phyloP scores from a whole-genome alignment of 305 asterid genomes.

The Fraxinus sp. region DNA sequence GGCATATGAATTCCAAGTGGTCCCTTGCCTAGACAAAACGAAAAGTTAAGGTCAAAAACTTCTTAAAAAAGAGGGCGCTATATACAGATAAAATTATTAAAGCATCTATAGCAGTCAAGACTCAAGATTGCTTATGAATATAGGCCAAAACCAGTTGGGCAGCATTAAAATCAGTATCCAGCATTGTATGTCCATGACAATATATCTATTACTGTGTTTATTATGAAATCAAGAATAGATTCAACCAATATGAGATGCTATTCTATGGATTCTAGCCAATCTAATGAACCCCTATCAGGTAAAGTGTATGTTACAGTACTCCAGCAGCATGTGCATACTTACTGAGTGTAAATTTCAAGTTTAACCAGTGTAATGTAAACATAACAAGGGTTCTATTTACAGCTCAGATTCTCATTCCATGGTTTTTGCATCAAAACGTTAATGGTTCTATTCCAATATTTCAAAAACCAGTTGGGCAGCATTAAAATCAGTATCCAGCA shows the following conservation, averaged over 20 bases:
- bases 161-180: not conserved
- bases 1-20: conserved; percentile 80
- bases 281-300: too few relatives aligned
- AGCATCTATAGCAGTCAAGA: not conserved
- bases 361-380: too few relatives aligned
- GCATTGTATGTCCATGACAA: not conserved
- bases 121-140: not conserved
- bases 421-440: too few relatives aligned
- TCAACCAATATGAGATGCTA: too few relatives aligned
- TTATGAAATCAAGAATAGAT: too few relatives aligned
- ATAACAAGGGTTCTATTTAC: too few relatives aligned
- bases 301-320: too few relatives aligned
- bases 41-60: not conserved
- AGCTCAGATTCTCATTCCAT: too few relatives aligned
- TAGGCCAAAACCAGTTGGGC: not conserved
- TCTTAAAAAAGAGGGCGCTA: not conserved
- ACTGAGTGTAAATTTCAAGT: too few relatives aligned
- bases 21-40: conserved; percentile 54
- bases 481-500: not conserved
- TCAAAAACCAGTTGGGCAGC: not conserved
- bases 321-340: too few relatives aligned
- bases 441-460: too few relatives aligned
- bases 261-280: too few relatives aligned
- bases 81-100: not conserved
- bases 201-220: not conserved